Evolutionary conservation across 164 flowering plant species (phyloP).

Genomic region (Macadamia integrifolia): DNA sequence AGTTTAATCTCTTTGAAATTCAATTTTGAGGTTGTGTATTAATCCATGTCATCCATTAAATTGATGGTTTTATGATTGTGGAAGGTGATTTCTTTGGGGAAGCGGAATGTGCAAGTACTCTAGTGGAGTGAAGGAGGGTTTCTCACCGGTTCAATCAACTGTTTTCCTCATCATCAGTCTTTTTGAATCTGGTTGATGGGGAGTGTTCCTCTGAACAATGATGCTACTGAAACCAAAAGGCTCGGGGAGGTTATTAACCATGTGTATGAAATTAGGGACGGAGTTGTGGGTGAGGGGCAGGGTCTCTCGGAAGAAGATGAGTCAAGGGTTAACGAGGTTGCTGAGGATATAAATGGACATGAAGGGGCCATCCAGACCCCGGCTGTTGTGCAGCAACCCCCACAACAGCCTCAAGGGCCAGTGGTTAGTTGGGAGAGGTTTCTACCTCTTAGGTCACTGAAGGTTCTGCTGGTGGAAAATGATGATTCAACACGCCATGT

Average conservation of each 20-base stretch:
- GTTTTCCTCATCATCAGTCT: slow-evolving; percentile 28
- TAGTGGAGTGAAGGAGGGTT: slow-evolving; percentile 19
- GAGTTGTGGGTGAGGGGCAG: slow-evolving; percentile 41
- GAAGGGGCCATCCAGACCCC: slow-evolving; percentile 16
- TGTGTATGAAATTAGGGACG: slow-evolving; percentile 26
- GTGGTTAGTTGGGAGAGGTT: slow-evolving; percentile 57
- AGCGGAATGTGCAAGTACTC: slow-evolving; percentile 37
- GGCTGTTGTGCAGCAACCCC: slow-evolving; percentile 26
- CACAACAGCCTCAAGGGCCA: slow-evolving; percentile 44
- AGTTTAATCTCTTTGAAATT: slow-evolving; percentile 1
- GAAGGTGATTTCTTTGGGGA: slow-evolving; percentile 13
- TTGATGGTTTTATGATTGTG: slow-evolving; percentile 4
- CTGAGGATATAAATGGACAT: slow-evolving; percentile 17
- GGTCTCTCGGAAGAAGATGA: slow-evolving; percentile 42
- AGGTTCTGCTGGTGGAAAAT: slow-evolving; percentile 57
- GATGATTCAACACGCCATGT: slow-evolving; percentile 68
- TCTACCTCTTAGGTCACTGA: slow-evolving; percentile 49
- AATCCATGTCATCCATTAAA: not conserved
- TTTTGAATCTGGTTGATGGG: slow-evolving; percentile 54
- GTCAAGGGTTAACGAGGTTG: slow-evolving; percentile 25
- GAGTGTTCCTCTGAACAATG: slow-evolving; percentile 29
- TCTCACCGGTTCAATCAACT: slow-evolving; percentile 17
- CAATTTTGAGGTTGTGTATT: slow-evolving; percentile 7
- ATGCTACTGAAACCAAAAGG: slow-evolving; percentile 28
- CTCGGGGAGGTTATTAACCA: slow-evolving; percentile 27